A percentile compares a stretch with the other conserved stretches of the same genome.
Evolutionary conservation across 129 eudicot genomes (phyloP).

Genomic region (Helianthus annuus): HanXRQr2.0-SUNRISE NC_035441.2:135023047-135023546

Average conservation of each 20-base stretch:
- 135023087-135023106: neutral
- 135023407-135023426: conserved; percentile 41
- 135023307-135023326: conserved; percentile 16
- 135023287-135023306: neutral
- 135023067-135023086: conserved; percentile 5
- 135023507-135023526: conserved; percentile 70
- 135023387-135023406: conserved; percentile 76
- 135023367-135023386: conserved; percentile 66
- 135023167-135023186: conserved; percentile 57
- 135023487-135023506: conserved; percentile 58
- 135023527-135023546: conserved; percentile 86
- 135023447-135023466: neutral
- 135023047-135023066: neutral
- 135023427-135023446: neutral
- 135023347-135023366: conserved; percentile 82
- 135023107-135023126: neutral
- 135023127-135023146: neutral
- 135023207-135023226: conserved; percentile 65
- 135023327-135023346: conserved; percentile 78
- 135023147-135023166: conserved; percentile 77
- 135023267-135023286: neutral
- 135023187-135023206: conserved; percentile 76
- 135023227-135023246: conserved; percentile 72
- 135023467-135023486: conserved; percentile 53
- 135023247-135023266: neutral